Base-by-base conservation (phyloP, 371 early-diverging fungal genomes). In the Mycotypha africana region DNA sequence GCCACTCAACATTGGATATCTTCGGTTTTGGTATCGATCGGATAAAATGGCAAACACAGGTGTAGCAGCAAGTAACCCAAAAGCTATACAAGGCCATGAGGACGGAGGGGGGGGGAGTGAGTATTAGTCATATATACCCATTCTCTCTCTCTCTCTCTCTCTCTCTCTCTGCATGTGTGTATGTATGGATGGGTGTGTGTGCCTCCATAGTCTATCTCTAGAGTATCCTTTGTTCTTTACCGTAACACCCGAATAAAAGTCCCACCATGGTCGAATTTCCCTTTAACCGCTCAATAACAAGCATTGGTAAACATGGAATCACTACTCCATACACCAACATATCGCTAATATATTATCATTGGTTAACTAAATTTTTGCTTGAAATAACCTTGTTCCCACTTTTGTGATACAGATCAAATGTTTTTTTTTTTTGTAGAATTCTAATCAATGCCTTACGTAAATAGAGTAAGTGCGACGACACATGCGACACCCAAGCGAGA, bases 301-400 rank as follows among this genome's bases (percentile, higher is more conserved):
- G 77, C 20, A 69, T 62, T 3, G 94, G 94, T 25, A 92, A 64
- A 41, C 90, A 79, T 20, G 94, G 93, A 20, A 92, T 82, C 14
- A 89, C 80, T n/a, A 89, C 78, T 23, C 87, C 85, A 56, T 92
- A 92, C 6, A 85, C 81, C 15, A 85, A 65, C 62, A 86, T 84
- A 58, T 92, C 89, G 42, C 72, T 74, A 40, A 10, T 12, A 44
- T 17, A 26, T 28, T 32, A 11, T 26, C 37, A 21, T 32, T 30
- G 33, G 42, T 34, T 38, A 33, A 40, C 14, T 24, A 8, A 32
- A 24, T 10, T 11, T 10, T 49, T 58, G 12, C 30, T 56, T n/a
- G n/a, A n/a, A n/a, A n/a, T n/a, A n/a, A n/a, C n/a, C n/a, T n/a
- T n/a, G n/a, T n/a, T n/a, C n/a, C n/a, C n/a, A n/a, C n/a, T n/a